These are phyloP conservation scores for Vanrija pseudolonga DNA, from an alignment of 1,284 basidiomycete species.

Conservation along the genomic window DNA sequence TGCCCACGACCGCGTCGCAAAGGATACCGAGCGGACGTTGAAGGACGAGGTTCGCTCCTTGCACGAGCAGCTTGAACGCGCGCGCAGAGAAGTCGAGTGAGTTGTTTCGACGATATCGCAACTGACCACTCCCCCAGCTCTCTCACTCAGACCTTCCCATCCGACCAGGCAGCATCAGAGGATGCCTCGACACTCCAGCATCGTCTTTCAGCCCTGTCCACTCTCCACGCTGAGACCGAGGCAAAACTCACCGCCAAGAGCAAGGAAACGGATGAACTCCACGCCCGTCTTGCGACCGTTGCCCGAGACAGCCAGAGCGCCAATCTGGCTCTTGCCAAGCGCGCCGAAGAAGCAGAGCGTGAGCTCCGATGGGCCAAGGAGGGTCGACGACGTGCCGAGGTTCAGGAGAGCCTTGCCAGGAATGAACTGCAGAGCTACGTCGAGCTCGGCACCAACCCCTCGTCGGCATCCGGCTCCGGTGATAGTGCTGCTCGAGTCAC, in stretches of 20 bases:
- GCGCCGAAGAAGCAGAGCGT: conserved; percentile 32
- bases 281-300: conserved; percentile 27
- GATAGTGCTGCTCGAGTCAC: conserved; percentile 20
- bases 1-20: conserved; percentile 23
- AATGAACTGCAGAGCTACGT: conserved; percentile 31
- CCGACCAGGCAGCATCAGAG: conserved; percentile 13
- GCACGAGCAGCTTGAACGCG: conserved; percentile 40
- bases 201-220: conserved; percentile 35
- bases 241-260: conserved; percentile 32
- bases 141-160: conserved; percentile 38
- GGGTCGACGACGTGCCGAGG: conserved; percentile 37
- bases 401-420: conserved; percentile 32
- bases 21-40: conserved; percentile 30
- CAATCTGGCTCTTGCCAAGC: conserved; percentile 25
- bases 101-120: conserved; percentile 1
- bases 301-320: conserved; percentile 22
- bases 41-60: conserved; percentile 33
- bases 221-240: conserved; percentile 31
- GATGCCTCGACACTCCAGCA: conserved; percentile 28
- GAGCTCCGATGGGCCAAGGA: conserved; percentile 45
- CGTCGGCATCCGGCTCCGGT: background rate
- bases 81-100: conserved; percentile 47
- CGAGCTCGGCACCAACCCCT: background rate
- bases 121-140: conserved; percentile 23
- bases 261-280: conserved; percentile 26